These are phyloP conservation scores for Tricholoma terreum DNA, from an alignment of 768 basidiomycete genomes.

Conservation along the genomic window DNA sequence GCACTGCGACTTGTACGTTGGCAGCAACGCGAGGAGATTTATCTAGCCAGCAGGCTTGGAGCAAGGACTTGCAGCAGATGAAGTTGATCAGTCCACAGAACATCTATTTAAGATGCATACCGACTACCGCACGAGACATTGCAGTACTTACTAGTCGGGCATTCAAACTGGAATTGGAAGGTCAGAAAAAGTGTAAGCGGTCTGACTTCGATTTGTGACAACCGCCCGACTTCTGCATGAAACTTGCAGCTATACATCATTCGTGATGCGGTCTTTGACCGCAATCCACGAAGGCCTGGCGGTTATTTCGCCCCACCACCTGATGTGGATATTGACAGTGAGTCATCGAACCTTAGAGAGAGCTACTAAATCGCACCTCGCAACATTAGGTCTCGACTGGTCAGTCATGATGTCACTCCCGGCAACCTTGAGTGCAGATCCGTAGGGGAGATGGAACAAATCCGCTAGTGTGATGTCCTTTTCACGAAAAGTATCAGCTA, in stretches of 20 bases:
- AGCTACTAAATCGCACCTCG: background rate
- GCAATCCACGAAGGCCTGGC: background rate
- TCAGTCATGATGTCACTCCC: background rate
- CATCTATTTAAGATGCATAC: no score
- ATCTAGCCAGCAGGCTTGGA: no score
- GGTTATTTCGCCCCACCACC: background rate
- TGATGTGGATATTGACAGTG: background rate
- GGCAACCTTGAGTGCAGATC: background rate
- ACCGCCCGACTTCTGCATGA: no score
- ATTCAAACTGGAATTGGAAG: no score
- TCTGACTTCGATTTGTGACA: no score
- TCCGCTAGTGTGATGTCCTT: constrained; percentile 38
- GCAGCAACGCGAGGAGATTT: no score
- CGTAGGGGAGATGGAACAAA: constrained; percentile 31
- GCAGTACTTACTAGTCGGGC: no score
- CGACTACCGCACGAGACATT: no score
- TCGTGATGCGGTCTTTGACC: background rate
- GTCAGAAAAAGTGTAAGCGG: no score
- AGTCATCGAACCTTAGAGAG: background rate
- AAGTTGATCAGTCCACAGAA: no score
- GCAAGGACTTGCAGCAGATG: no score
- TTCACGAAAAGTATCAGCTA: background rate
- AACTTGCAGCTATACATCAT: background rate
- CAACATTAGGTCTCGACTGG: background rate
- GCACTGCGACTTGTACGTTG: no score